A percentile compares a stretch with the other conserved stretches of the same genome.
phyloP scores from a whole-genome alignment of 1,284 basidiomycete genomes.

The Rhodotorula sp. region DNA sequence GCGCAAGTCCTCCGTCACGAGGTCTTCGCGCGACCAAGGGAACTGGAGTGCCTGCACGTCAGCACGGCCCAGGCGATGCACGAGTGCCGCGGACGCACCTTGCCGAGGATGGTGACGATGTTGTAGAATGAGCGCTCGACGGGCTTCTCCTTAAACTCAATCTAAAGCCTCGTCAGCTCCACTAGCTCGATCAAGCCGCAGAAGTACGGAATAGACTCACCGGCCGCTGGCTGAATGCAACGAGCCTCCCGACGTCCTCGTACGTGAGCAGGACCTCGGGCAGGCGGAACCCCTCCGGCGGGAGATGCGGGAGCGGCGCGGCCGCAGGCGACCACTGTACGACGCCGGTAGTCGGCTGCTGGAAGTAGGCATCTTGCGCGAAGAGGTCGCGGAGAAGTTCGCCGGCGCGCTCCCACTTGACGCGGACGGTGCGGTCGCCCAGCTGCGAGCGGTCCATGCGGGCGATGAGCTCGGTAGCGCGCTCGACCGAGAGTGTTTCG shows the following conservation, averaged over 20 bases:
- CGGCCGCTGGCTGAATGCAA: neutral
- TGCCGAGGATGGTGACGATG: slow-evolving; percentile 21
- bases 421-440: slow-evolving; percentile 35
- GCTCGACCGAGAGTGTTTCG: slow-evolving; percentile 9
- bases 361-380: slow-evolving; percentile 18
- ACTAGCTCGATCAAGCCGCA: neutral
- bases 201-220: neutral
- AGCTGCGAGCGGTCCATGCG: slow-evolving; percentile 22
- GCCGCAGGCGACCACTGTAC: slow-evolving; percentile 18
- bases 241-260: slow-evolving; percentile 4
- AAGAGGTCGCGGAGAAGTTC: slow-evolving; percentile 39
- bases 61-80: neutral
- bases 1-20: slow-evolving; percentile 15
- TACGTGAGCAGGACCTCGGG: neutral
- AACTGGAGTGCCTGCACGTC: slow-evolving; percentile 5
- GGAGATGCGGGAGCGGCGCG: slow-evolving; percentile 29
- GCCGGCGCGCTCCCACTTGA: slow-evolving; percentile 38
- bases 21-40: slow-evolving; percentile 17
- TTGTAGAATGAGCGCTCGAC: slow-evolving; percentile 26
- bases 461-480: slow-evolving; percentile 14
- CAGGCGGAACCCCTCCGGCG: slow-evolving; percentile 17
- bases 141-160: slow-evolving; percentile 16
- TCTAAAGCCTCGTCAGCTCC: neutral
- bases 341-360: neutral
- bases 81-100: neutral